phyloP scores from a whole-genome alignment of 2,329 filamentous ascomycete species.

The Fusarium proliferatum region DNA sequence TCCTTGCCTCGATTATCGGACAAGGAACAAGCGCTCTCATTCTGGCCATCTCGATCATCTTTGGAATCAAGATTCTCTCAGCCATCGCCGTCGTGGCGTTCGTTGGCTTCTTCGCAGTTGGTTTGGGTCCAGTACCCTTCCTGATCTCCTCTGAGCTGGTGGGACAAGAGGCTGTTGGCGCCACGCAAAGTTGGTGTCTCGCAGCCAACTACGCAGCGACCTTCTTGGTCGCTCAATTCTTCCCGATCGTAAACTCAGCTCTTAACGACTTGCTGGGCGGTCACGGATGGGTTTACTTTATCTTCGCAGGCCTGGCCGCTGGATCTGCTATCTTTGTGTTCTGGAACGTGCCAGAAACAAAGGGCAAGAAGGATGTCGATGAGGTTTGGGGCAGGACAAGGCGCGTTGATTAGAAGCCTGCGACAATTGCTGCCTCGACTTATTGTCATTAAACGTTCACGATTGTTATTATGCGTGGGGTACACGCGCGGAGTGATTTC shows the following conservation, averaged over 20 bases:
- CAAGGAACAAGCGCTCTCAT: slow-evolving; percentile 84
- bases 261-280: slow-evolving; percentile 73
- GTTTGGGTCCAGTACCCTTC: slow-evolving; percentile 93
- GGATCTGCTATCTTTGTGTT: slow-evolving; percentile 78
- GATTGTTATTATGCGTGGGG: neutral
- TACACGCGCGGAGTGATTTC: no score
- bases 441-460: neutral
- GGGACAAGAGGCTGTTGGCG: slow-evolving; percentile 88
- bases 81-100: slow-evolving; percentile 86
- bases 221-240: slow-evolving; percentile 93
- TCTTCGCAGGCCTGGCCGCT: slow-evolving; percentile 83
- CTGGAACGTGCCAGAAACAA: slow-evolving; percentile 85
- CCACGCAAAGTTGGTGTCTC: slow-evolving; percentile 88
- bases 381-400: slow-evolving; percentile 87
- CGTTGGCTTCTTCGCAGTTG: slow-evolving; percentile 89
- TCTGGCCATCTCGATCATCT: slow-evolving; percentile 83
- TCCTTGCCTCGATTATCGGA: slow-evolving; percentile 83
- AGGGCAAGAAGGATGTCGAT: slow-evolving; percentile 82
- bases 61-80: slow-evolving; percentile 77
- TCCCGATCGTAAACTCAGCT: slow-evolving; percentile 84
- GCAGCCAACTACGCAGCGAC: slow-evolving; percentile 91
- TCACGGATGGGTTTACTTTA: slow-evolving; percentile 86
- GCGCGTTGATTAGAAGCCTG: slow-evolving; percentile 58
- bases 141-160: slow-evolving; percentile 94
- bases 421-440: neutral